Percentiles rank a stretch among this genome's conserved stretches.
phyloP scores from a whole-genome alignment of 2,329 filamentous ascomycete species.

The Cyanodermella asteris region DNA sequence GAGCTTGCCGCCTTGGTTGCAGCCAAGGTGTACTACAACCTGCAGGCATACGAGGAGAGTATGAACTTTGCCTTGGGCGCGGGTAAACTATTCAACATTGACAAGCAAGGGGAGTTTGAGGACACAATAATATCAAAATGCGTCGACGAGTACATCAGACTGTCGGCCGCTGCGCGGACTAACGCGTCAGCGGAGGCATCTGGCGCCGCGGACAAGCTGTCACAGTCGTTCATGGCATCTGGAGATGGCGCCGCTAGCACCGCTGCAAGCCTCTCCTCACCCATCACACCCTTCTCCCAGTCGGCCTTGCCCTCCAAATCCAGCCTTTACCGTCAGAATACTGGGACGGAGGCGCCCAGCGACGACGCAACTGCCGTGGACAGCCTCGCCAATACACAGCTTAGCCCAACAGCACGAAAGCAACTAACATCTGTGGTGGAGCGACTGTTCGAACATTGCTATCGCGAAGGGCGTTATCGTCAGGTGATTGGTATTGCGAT shows the following conservation, averaged over 20 bases:
- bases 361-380: conserved; percentile 32
- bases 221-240: conserved; percentile 54
- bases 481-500: conserved; percentile 95
- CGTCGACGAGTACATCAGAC: conserved; percentile 87
- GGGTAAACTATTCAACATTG: conserved; percentile 83
- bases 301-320: conserved; percentile 86
- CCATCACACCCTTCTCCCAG: conserved; percentile 88
- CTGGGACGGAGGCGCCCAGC: conserved; percentile 33
- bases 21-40: conserved; percentile 95
- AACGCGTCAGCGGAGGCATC: too few relatives aligned
- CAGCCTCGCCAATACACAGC: too few relatives aligned
- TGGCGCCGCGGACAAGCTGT: conserved; percentile 47
- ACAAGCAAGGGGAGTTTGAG: conserved; percentile 82
- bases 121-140: conserved; percentile 85
- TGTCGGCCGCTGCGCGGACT: conserved; percentile 35
- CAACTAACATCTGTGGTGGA: conserved; percentile 70
- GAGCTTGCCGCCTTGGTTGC: conserved; percentile 85
- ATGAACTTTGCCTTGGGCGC: conserved; percentile 95
- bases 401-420: conserved; percentile 39
- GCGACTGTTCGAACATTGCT: conserved; percentile 75
- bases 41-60: conserved; percentile 97
- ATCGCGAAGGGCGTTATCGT: conserved; percentile 66
- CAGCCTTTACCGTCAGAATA: conserved; percentile 62
- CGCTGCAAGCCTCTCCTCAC: conserved; percentile 51
- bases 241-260: conserved; percentile 42